These are phyloP conservation scores for Coffea eugenioides DNA, from an alignment of 257 asterid species.

Conservation along the genomic window DNA sequence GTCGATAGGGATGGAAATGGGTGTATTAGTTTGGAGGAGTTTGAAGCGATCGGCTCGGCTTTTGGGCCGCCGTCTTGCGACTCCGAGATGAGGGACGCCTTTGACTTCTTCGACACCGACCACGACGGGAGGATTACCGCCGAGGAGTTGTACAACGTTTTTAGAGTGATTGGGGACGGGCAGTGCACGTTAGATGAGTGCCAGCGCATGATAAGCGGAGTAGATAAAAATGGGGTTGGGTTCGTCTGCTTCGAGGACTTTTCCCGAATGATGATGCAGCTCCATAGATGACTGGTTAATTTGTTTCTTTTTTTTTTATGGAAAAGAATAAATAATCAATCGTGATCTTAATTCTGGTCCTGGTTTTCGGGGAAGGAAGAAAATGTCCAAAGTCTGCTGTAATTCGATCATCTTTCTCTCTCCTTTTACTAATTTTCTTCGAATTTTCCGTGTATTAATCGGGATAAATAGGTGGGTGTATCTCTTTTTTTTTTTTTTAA, in stretches of 20 bases:
- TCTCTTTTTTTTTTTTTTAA: not conserved
- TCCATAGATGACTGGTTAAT: constrained; percentile 29
- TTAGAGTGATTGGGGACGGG: constrained; percentile 58
- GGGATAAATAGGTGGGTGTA: not conserved
- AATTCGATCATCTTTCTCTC: not conserved
- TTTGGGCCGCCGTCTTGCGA: constrained; percentile 53
- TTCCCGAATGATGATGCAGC: constrained; percentile 82
- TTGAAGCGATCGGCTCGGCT: constrained; percentile 49
- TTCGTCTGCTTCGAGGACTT: constrained; percentile 91
- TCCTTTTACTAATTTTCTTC: not conserved
- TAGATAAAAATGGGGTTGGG: constrained; percentile 74
- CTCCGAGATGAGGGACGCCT: constrained; percentile 56
- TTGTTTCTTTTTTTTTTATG: too few species aligned
- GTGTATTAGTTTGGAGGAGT: constrained; percentile 56
- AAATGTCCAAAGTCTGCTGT: not conserved
- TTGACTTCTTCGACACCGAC: constrained; percentile 78
- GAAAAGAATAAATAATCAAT: not conserved
- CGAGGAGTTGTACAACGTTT: constrained; percentile 64
- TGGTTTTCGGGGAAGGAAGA: not conserved
- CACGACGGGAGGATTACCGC: constrained; percentile 83
- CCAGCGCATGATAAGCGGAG: constrained; percentile 78
- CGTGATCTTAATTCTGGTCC: not conserved
- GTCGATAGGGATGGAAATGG: constrained; percentile 81
- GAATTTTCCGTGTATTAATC: constrained; percentile 1
- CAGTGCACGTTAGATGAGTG: constrained; percentile 87